Conservation (phyloP, 108 stramenopile genomes). For the Mediolabrus comicus region DNA sequence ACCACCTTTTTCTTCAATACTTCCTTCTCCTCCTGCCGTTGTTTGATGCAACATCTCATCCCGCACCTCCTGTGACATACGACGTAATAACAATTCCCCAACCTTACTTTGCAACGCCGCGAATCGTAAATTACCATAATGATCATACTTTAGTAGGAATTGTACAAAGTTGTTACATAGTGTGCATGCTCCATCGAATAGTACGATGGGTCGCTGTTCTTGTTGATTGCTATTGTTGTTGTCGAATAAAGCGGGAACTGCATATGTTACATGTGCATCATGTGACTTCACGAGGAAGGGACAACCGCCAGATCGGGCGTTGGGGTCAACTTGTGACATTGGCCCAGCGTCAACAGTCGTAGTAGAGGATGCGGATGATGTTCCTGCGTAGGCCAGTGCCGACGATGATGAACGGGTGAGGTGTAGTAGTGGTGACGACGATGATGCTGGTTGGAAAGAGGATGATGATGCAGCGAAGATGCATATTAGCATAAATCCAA, state of each 20-base stretch:
- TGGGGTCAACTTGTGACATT: constrained; percentile 33
- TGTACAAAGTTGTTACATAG: constrained; percentile 19
- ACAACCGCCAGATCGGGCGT: constrained; percentile 30
- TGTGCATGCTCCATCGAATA: constrained; percentile 37
- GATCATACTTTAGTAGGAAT: constrained; percentile 39
- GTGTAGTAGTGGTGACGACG: too few species aligned
- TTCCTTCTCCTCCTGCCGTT: neutral
- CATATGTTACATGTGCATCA: constrained; percentile 7
- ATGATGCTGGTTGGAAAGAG: neutral
- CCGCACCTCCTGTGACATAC: constrained; percentile 30
- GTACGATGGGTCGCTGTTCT: constrained; percentile 36
- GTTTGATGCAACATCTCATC: neutral
- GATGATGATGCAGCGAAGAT: too few species aligned
- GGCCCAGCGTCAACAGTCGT: too few species aligned
- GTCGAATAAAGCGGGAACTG: constrained; percentile 32
- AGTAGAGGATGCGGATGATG: too few species aligned
- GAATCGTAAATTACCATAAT: constrained; percentile 28
- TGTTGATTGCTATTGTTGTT: neutral
- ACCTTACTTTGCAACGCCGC: constrained; percentile 41
- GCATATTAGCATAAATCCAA: too few species aligned
- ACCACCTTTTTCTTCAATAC: neutral
- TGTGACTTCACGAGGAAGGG: constrained; percentile 28
- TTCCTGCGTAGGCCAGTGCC: neutral
- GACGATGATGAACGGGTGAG: too few species aligned
- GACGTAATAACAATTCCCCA: constrained; percentile 27